Evolutionary conservation across 2,329 filamentous ascomycete genomes (phyloP).

Genomic region (Scytalidium lignicola): DNA sequence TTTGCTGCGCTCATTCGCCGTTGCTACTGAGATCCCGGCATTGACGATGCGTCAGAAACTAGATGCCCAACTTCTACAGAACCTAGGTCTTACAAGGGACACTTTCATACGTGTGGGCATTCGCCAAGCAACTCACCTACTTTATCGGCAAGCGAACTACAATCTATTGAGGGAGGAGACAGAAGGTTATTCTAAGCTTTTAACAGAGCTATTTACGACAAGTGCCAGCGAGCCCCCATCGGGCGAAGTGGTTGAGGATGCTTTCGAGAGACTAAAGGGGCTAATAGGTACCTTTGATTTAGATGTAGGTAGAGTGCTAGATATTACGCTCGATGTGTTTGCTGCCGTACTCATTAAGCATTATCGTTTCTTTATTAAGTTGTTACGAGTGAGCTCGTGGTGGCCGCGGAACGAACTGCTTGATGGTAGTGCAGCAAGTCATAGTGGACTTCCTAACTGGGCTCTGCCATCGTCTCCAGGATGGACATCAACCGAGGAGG

Average conservation of each 20-base stretch:
- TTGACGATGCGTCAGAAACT: constrained; percentile 73
- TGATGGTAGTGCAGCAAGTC: constrained; percentile 34
- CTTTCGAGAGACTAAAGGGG: constrained; percentile 88
- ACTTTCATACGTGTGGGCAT: constrained; percentile 81
- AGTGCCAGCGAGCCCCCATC: constrained; percentile 71
- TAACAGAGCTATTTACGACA: constrained; percentile 92
- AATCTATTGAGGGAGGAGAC: constrained; percentile 93
- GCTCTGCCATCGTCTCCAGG: constrained; percentile 66
- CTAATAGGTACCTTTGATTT: constrained; percentile 96
- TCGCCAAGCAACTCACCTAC: constrained; percentile 82
- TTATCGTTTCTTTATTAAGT: constrained; percentile 89
- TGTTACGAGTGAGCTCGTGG: constrained; percentile 89
- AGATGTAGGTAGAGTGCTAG: constrained; percentile 88
- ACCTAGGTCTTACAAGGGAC: constrained; percentile 75
- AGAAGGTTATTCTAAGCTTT: constrained; percentile 92
- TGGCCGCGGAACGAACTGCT: constrained; percentile 69
- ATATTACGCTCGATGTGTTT: constrained; percentile 92
- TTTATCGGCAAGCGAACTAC: constrained; percentile 96
- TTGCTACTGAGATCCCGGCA: constrained; percentile 67
- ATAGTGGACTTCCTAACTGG: constrained; percentile 74
- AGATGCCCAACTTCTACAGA: constrained; percentile 71
- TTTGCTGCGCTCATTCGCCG: constrained; percentile 61
- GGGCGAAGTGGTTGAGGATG: constrained; percentile 71
- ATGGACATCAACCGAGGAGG: constrained; percentile 62
- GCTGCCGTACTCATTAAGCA: constrained; percentile 91